phyloP scores from a whole-genome alignment of 2,329 filamentous ascomycete genomes.

The Alternaria sp. region DNA sequence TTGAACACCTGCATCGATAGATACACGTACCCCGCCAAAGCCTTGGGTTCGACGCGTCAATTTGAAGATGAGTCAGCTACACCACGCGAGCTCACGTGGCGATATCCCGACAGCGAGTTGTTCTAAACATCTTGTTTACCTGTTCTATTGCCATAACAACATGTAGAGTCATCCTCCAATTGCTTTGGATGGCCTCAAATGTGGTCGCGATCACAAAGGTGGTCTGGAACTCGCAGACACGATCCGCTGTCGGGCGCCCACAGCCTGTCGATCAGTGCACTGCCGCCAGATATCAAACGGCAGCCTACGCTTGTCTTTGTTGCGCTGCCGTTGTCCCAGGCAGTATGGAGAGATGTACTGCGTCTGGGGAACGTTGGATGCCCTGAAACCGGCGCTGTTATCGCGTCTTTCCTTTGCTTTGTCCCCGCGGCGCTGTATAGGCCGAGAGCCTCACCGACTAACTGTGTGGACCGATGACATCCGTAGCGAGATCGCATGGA shows the following conservation, averaged over 20 bases:
- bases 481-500: slow-evolving; percentile 35
- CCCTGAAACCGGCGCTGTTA: slow-evolving; percentile 17
- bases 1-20: not conserved
- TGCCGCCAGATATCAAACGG: slow-evolving; percentile 39
- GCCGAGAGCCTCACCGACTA: slow-evolving; percentile 45
- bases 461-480: slow-evolving; percentile 35
- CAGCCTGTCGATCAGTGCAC: slow-evolving; percentile 40
- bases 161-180: slow-evolving; percentile 11
- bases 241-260: slow-evolving; percentile 31
- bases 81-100: slow-evolving; percentile 26
- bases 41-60: slow-evolving; percentile 6
- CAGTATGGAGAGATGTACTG: slow-evolving; percentile 12
- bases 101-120: slow-evolving; percentile 5
- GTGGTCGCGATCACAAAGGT: slow-evolving; percentile 27
- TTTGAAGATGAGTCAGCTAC: slow-evolving; percentile 2
- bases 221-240: slow-evolving; percentile 20
- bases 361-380: slow-evolving; percentile 18
- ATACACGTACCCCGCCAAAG: slow-evolving; percentile 1
- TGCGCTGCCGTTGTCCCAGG: slow-evolving; percentile 24
- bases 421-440: slow-evolving; percentile 31
- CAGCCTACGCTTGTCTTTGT: slow-evolving; percentile 24
- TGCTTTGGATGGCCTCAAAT: slow-evolving; percentile 24
- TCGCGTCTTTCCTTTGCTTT: slow-evolving; percentile 37
- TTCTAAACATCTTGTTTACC: slow-evolving; percentile 26
- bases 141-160: slow-evolving; percentile 27